Base-by-base conservation (phyloP, 179 eudicot species). In the Gypsophila paniculata region DNA sequence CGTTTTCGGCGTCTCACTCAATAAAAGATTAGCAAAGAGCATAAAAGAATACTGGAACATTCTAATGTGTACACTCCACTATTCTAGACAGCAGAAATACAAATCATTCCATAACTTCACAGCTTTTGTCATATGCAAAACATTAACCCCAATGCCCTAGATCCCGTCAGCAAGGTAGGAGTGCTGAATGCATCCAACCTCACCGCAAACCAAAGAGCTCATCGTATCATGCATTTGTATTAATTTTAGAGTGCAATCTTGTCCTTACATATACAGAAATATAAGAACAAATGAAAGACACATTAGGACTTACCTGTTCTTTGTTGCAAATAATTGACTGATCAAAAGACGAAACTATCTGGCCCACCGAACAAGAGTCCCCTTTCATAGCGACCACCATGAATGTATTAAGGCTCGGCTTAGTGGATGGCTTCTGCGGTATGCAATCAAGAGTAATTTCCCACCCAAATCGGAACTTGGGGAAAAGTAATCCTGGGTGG, bases 401-500 rank as follows among this genome's bases (percentile, higher is more conserved):
- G 75, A 86, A 89, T 9, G 99, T 94, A 70, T 76, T 78, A 60
- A 94, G 82, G 73, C 79, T 75, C 36, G 88, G 84, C 72, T 77
- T 86, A 64, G 78, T 77, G 39, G 85, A 70, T 58, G 78, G 77
- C 68, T 85, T 85, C 76, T 78, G 91, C 72, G 91, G 79, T 77
- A 94, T 74, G 51, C 80, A 80, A 74, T 89, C 85, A 84, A 94
- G 66, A 76, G 82, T 86, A 77, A 85, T 77, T 76, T 81, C 84
- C 99, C 99, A 94, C 48, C 99, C 97, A 82, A 81, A 84, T 48
- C 99, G 86, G 26, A 90, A 91, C 78, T 87, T 87, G 44, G 90
- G 87, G 70, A 91, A 86, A 77, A 94, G 88, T 67, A 91, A 77
- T 62, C 89, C 99, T 93, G 83, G 15, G 21, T 73, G 49, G 65